These are phyloP conservation scores for Candida adriatica DNA, from an alignment of 805 yeast genomes.

Conservation along the genomic window DNA sequence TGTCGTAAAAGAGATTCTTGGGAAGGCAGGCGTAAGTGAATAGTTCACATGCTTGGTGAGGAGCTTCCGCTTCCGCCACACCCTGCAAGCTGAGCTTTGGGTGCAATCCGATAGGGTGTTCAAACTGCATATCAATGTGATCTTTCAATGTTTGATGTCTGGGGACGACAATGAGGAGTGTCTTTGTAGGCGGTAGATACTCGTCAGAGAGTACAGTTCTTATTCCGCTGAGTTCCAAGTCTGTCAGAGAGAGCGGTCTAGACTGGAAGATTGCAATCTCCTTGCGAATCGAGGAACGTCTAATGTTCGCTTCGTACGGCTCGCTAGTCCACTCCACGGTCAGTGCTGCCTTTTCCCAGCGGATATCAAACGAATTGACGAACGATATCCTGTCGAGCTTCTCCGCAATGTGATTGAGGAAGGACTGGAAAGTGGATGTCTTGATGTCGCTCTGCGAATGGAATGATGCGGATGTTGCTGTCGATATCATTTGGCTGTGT, in stretches of 20 bases:
- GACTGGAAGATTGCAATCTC: constrained; percentile 22
- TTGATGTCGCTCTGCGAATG: constrained; percentile 11
- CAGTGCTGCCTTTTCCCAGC: constrained; percentile 11
- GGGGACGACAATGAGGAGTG: constrained; percentile 18
- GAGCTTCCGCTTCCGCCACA: constrained; percentile 1
- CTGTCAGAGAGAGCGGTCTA: constrained; percentile 8
- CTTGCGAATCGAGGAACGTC: constrained; percentile 10
- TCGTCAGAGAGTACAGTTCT: constrained; percentile 14
- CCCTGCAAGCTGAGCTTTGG: constrained; percentile 24
- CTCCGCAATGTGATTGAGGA: constrained; percentile 10
- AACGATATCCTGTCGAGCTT: constrained; percentile 16
- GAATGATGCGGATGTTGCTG: constrained; percentile 19
- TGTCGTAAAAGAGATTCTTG: constrained; percentile 42
- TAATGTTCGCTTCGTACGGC: constrained; percentile 15
- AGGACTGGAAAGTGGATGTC: constrained; percentile 14
- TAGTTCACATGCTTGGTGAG: constrained; percentile 32
- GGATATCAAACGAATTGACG: constrained; percentile 17
- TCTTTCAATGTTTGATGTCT: constrained; percentile 13
- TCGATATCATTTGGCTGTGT: constrained; percentile 11
- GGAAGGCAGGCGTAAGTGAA: constrained; percentile 39
- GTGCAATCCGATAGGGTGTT: constrained; percentile 31
- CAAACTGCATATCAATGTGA: constrained; percentile 10
- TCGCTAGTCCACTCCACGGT: constrained; percentile 16
- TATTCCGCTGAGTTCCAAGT: constrained; percentile 20
- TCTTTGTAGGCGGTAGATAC: constrained; percentile 18